phyloP scores from a whole-genome alignment of 2,329 filamentous ascomycete species.

The Stachybotrys chartarum region DNA sequence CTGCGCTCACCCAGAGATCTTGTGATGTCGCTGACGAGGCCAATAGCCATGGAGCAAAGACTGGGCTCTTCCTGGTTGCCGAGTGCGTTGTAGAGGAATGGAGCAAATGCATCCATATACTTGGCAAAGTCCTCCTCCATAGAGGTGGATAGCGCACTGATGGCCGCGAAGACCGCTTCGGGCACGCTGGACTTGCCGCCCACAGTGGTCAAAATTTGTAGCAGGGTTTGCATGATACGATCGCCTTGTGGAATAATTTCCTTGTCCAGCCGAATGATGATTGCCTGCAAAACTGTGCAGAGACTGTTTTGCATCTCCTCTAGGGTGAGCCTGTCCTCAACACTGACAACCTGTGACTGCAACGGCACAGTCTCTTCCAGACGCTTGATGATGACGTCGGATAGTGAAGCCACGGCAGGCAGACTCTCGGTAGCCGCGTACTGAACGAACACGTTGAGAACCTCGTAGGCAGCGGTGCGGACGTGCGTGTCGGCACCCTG shows the following conservation, averaged over 20 bases:
- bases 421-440: slow-evolving; percentile 86
- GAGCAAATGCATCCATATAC: slow-evolving; percentile 94
- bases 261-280: slow-evolving; percentile 83
- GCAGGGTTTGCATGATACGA: slow-evolving; percentile 83
- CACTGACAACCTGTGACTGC: slow-evolving; percentile 88
- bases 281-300: slow-evolving; percentile 82
- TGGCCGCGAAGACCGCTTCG: slow-evolving; percentile 85
- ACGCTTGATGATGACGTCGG: slow-evolving; percentile 82
- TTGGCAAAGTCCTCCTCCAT: slow-evolving; percentile 90
- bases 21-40: slow-evolving; percentile 92
- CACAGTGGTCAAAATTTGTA: slow-evolving; percentile 72
- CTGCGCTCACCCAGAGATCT: slow-evolving; percentile 84
- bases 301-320: slow-evolving; percentile 98
- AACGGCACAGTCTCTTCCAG: slow-evolving; percentile 84
- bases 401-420: slow-evolving; percentile 70
- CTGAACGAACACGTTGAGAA: slow-evolving; percentile 88
- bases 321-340: slow-evolving; percentile 91
- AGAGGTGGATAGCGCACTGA: slow-evolving; percentile 85
- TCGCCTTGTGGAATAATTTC: slow-evolving; percentile 88
- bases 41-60: slow-evolving; percentile 95
- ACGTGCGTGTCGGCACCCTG: slow-evolving; percentile 79
- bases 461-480: slow-evolving; percentile 93
- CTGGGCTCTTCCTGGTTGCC: slow-evolving; percentile 92
- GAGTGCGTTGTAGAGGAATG: slow-evolving; percentile 89
- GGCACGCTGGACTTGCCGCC: slow-evolving; percentile 88